Evolutionary conservation across 129 eudicot species (phyloP), one percentile per base, ranked within the genome.

Genomic region (Centaurea solstitialis): DNA sequence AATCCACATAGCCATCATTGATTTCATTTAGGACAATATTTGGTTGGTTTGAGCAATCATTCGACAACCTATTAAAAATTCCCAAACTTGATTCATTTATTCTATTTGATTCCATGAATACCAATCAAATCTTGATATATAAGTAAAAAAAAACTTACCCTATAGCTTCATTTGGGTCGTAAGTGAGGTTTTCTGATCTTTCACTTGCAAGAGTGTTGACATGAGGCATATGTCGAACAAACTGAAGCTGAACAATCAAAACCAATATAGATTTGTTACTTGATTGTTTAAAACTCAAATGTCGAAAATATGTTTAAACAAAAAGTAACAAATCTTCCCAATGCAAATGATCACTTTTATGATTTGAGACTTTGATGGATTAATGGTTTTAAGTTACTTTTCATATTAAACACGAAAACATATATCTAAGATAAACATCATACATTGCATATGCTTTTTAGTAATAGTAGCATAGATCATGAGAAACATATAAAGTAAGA

Each of bases 161-260:
- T 17, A 21, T 3, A 39, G 40, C 6, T 50, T 70, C 75, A 43
- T 72, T 5, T 77, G 62, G 22, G 45, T 20, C 39, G 41, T 8
- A 41, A 21, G 37, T 13, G 57, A 13, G 28, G 22, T 30, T 72
- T 28, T 28, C 74, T 61, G 68, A 83, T 83, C 41, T 65, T 70
- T 83, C 86, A 4, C 82, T 74, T 43, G 86, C 75, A 62, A 83
- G n/a, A 7, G 24, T 66, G 17, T 77, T 71, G 9, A 72, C 65
- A 57, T 3, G 13, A 57, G 86, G 86, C 6, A 70, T 62, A 30
- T 43, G 70, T 21, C 86, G 82, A 77, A 83, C 78, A 83, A 83
- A 83, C 40, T 61, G 82, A 83, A 83, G 73, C 86, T 83, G 86
- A 28, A 71, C 0, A 62, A 82, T 33, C 37, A 26, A 71, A 66